Percentiles rank a stretch among this genome's conserved stretches.
phyloP scores from a whole-genome alignment of 306 rosid species.

The Casuarina glauca region DNA sequence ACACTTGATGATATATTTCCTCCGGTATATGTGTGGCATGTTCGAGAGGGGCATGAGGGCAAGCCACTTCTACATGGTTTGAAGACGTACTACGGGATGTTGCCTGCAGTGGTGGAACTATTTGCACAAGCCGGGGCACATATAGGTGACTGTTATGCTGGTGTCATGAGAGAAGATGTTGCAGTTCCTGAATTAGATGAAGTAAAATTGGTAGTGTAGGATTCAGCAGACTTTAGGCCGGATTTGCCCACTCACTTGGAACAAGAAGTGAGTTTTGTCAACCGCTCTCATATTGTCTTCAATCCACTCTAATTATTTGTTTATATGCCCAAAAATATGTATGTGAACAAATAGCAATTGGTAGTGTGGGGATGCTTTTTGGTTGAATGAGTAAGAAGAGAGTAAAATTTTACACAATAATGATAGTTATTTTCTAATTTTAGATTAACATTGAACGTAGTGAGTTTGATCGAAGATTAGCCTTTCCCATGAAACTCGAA shows the following conservation, averaged over 20 bases:
- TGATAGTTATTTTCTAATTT: no score
- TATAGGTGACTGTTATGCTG: constrained; percentile 37
- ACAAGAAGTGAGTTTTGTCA: background rate
- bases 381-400: no score
- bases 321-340: no score
- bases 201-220: constrained; percentile 62
- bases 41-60: constrained; percentile 37
- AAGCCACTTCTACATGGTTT: constrained; percentile 52
- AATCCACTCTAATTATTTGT: background rate
- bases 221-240: background rate
- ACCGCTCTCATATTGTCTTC: background rate
- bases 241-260: background rate
- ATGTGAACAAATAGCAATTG: no score
- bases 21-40: constrained; percentile 64
- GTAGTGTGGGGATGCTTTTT: no score
- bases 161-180: constrained; percentile 56
- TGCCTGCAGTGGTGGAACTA: constrained; percentile 75
- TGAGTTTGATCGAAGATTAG: no score
- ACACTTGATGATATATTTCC: constrained; percentile 56
- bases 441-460: no score
- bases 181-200: constrained; percentile 58
- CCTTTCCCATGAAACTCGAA: no score
- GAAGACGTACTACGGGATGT: constrained; percentile 60
- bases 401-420: no score
- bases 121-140: constrained; percentile 65